phyloP scores from a whole-genome alignment of 2,329 filamentous ascomycete species.

The Trichoderma cornu-damae region DNA sequence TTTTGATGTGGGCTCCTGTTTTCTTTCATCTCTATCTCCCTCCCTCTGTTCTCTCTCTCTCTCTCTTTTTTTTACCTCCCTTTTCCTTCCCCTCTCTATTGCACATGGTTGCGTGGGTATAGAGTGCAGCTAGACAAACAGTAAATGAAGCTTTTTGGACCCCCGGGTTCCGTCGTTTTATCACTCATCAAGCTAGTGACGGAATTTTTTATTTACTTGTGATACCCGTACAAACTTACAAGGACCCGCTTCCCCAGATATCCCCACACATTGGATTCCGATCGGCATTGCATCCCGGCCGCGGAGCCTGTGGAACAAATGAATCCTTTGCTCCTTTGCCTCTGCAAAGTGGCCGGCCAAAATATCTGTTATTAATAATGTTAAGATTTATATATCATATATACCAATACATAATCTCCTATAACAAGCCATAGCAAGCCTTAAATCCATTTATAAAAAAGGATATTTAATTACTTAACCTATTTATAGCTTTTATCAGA shows the following conservation, averaged over 20 bases:
- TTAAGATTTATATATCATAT: no score
- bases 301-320: neutral
- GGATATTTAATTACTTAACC: no score
- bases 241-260: conserved; percentile 2
- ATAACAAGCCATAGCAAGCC: no score
- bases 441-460: no score
- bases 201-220: neutral
- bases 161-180: neutral
- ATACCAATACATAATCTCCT: no score
- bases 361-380: no score
- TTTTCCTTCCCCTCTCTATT: neutral
- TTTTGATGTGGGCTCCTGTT: neutral
- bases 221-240: neutral
- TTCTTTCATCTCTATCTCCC: no score
- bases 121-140: conserved; percentile 11
- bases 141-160: neutral
- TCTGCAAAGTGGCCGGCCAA: neutral
- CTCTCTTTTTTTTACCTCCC: no score
- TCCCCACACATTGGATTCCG: neutral
- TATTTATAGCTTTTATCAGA: no score
- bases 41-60: no score
- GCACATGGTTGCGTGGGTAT: neutral
- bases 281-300: neutral
- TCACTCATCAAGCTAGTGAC: neutral
- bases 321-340: neutral